A percentile compares a stretch with the other conserved stretches of the same genome.
Conservation (phyloP, 192 early-diverging fungal species). For the Gorgonomyces haynaldii region DNA sequence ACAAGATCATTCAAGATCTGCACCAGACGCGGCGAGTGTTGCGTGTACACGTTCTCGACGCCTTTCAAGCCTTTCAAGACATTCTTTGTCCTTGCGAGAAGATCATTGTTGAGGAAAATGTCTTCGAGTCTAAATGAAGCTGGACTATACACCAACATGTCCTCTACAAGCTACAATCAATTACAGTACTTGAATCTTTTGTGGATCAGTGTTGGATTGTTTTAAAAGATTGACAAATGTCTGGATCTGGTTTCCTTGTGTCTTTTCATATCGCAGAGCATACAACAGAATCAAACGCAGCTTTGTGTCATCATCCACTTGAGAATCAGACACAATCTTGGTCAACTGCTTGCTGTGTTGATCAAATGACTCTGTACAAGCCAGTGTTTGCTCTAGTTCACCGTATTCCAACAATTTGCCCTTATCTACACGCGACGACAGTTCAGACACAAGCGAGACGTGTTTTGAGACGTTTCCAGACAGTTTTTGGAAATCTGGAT, state of each 20-base stretch:
- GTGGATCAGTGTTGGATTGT: conserved; percentile 56
- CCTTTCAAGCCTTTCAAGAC: conserved; percentile 93
- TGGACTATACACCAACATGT: conserved; percentile 68
- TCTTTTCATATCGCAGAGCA: conserved; percentile 84
- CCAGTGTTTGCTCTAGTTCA: conserved; percentile 91
- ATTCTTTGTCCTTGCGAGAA: conserved; percentile 74
- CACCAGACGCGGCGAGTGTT: conserved; percentile 78
- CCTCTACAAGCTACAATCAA: conserved; percentile 46
- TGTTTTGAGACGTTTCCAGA: conserved; percentile 97
- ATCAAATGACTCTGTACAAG: conserved; percentile 73
- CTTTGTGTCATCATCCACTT: conserved; percentile 61
- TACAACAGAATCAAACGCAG: conserved; percentile 74
- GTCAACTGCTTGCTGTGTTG: conserved; percentile 73
- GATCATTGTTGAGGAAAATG: conserved; percentile 75
- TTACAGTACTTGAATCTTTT: conserved; percentile 51
- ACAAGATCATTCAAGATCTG: conserved; percentile 65
- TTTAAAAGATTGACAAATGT: conserved; percentile 67
- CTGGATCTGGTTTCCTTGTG: conserved; percentile 54
- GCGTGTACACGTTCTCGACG: conserved; percentile 97
- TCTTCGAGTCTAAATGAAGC: conserved; percentile 73
- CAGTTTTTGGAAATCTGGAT: conserved; percentile 94
- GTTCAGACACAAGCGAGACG: conserved; percentile 93
- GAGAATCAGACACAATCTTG: conserved; percentile 24
- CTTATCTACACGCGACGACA: conserved; percentile 66
- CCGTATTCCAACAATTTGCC: conserved; percentile 55